Conservation (phyloP, 768 basidiomycete species). For the Pleurotus sapidus region DNA sequence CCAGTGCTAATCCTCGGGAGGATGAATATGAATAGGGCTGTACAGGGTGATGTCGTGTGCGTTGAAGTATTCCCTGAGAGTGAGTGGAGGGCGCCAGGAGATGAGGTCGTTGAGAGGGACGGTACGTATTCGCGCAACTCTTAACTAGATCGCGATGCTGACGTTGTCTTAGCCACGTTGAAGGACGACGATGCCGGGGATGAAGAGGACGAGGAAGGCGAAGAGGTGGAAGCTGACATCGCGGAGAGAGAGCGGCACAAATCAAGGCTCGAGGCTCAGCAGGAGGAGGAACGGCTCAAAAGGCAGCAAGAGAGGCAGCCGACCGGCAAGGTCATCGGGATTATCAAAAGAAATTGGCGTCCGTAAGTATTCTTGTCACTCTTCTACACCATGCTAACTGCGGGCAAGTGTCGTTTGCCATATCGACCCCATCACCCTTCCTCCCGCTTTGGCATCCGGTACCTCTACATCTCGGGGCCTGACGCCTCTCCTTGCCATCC, state of each 20-base stretch:
- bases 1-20: conserved; percentile 84
- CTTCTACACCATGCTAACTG: conserved; percentile 66
- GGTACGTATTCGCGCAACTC: conserved; percentile 37
- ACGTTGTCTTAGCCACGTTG: conserved; percentile 55
- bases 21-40: conserved; percentile 93
- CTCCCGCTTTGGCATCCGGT: conserved; percentile 89
- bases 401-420: conserved; percentile 88
- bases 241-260: conserved; percentile 29
- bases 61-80: conserved; percentile 83
- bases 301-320: conserved; percentile 68
- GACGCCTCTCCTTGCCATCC: conserved; percentile 93
- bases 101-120: conserved; percentile 95
- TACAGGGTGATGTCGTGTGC: conserved; percentile 90
- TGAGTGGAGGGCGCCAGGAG: conserved; percentile 90
- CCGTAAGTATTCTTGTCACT: conserved; percentile 70
- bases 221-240: conserved; percentile 17
- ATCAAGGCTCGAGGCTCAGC: conserved; percentile 39
- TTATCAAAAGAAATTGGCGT: conserved; percentile 95
- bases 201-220: conserved; percentile 51
- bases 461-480: conserved; percentile 76
- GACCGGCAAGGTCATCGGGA: conserved; percentile 87
- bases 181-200: conserved; percentile 87
- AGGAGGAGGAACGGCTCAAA: conserved; percentile 26
- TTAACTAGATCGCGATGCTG: conserved; percentile 18
- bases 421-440: conserved; percentile 87